phyloP scores from a whole-genome alignment of 2,329 filamentous ascomycete genomes.

The Cladophialophora exuberans region DNA sequence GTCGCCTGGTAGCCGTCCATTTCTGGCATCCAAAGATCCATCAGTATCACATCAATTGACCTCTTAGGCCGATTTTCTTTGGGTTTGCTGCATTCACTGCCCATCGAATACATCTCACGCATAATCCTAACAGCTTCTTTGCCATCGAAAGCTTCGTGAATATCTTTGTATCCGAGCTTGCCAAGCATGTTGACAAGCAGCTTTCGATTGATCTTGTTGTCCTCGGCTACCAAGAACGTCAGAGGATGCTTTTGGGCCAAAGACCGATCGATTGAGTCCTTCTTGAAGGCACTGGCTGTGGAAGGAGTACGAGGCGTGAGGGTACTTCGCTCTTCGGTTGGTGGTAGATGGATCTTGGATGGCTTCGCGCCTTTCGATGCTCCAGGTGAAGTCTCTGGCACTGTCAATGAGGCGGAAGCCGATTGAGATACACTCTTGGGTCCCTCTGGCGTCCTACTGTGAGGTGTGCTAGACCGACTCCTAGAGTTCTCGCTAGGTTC shows the following conservation, averaged over 20 bases:
- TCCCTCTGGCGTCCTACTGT: slow-evolving; percentile 43
- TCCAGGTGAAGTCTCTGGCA: slow-evolving; percentile 38
- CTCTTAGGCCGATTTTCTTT: slow-evolving; percentile 14
- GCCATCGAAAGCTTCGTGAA: slow-evolving; percentile 70
- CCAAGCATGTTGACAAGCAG: slow-evolving; percentile 68
- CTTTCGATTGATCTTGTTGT: slow-evolving; percentile 72
- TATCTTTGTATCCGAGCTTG: slow-evolving; percentile 66
- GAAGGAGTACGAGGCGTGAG: not conserved
- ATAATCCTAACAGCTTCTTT: slow-evolving; percentile 68
- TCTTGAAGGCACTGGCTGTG: slow-evolving; percentile 1
- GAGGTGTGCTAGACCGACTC: slow-evolving; percentile 55
- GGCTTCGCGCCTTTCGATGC: slow-evolving; percentile 20
- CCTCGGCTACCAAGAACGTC: slow-evolving; percentile 71
- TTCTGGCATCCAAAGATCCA: slow-evolving; percentile 78
- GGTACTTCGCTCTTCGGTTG: not conserved
- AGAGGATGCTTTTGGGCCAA: slow-evolving; percentile 65
- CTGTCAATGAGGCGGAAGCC: not conserved
- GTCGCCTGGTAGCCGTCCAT: slow-evolving; percentile 74
- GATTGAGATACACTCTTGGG: slow-evolving; percentile 11
- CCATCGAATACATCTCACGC: slow-evolving; percentile 44
- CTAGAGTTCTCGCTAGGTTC: slow-evolving; percentile 50
- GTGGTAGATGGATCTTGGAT: slow-evolving; percentile 1
- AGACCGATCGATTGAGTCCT: slow-evolving; percentile 52
- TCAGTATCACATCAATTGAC: slow-evolving; percentile 66
- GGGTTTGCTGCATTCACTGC: slow-evolving; percentile 3